Conservation (phyloP, 2,329 filamentous ascomycete genomes). For the Colletotrichum sp. region DNA sequence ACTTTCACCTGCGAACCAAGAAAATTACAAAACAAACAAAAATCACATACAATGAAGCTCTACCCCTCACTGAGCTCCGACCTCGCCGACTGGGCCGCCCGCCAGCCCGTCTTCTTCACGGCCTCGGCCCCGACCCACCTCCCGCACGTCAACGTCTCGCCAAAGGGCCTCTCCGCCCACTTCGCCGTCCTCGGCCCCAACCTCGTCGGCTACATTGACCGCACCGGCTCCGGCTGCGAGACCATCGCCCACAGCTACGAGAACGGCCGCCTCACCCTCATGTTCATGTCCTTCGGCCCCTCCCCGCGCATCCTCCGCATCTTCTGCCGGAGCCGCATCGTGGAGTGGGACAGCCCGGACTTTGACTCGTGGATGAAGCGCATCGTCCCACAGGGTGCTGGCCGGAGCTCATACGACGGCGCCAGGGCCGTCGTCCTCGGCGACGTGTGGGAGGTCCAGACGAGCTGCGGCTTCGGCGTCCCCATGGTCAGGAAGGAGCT, state of each 20-base stretch:
- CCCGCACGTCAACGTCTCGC: slow-evolving; percentile 76
- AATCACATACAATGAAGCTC: slow-evolving; percentile 58
- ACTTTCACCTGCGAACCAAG: not conserved
- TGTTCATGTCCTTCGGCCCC: slow-evolving; percentile 72
- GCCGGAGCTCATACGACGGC: slow-evolving; percentile 42
- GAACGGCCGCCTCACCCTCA: slow-evolving; percentile 75
- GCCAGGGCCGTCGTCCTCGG: slow-evolving; percentile 66
- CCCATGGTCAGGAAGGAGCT: slow-evolving; percentile 53
- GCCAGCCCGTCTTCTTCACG: slow-evolving; percentile 78
- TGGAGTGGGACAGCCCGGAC: slow-evolving; percentile 62
- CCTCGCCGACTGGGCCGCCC: slow-evolving; percentile 66
- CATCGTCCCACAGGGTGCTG: slow-evolving; percentile 36
- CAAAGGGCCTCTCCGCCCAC: slow-evolving; percentile 71
- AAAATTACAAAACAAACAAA: not conserved
- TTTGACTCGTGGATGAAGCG: slow-evolving; percentile 54
- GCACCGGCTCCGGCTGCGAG: slow-evolving; percentile 77
- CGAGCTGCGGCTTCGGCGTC: slow-evolving; percentile 70
- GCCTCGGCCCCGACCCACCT: slow-evolving; percentile 73
- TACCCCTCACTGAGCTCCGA: slow-evolving; percentile 59
- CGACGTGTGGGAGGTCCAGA: slow-evolving; percentile 70
- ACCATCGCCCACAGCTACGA: slow-evolving; percentile 79
- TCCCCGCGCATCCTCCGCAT: slow-evolving; percentile 67
- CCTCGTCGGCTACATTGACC: slow-evolving; percentile 73
- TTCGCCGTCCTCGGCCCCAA: slow-evolving; percentile 65
- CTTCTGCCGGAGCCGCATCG: slow-evolving; percentile 63